phyloP scores from a whole-genome alignment of 805 yeast species.

The Wickerhamiella galacta region DNA sequence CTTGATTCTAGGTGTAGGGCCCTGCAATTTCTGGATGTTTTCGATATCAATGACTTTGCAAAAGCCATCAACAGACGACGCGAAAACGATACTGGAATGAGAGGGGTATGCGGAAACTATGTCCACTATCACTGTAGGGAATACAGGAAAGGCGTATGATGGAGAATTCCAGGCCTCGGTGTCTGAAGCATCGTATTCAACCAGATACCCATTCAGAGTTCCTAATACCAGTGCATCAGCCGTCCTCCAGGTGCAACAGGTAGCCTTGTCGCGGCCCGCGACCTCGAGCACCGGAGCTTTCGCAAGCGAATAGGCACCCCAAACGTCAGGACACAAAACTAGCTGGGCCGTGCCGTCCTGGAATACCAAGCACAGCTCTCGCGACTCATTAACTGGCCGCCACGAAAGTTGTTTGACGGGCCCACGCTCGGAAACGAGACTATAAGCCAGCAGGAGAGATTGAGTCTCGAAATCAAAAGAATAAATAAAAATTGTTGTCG shows the following conservation, averaged over 20 bases:
- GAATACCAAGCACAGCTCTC: constrained; percentile 35
- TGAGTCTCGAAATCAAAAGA: constrained; percentile 14
- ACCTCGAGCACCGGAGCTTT: constrained; percentile 13
- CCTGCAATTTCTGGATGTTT: constrained; percentile 13
- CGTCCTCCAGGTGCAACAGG: constrained; percentile 33
- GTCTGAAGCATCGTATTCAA: constrained; percentile 32
- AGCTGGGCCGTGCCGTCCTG: constrained; percentile 43
- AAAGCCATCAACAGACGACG: constrained; percentile 30
- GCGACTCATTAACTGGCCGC: constrained; percentile 22
- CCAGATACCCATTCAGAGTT: constrained; percentile 38
- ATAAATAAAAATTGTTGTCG: constrained; percentile 11
- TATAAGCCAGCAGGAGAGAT: too few relatives aligned
- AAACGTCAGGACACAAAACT: constrained; percentile 22
- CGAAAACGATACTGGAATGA: constrained; percentile 21
- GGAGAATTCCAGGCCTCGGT: constrained; percentile 16
- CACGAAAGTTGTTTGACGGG: constrained; percentile 13
- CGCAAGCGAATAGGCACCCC: background rate
- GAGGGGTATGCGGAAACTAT: constrained; percentile 24
- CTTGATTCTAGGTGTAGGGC: constrained; percentile 16
- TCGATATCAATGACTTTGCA: constrained; percentile 23
- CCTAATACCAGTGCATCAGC: constrained; percentile 36
- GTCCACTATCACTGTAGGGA: constrained; percentile 24
- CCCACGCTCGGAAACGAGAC: constrained; percentile 21
- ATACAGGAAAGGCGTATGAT: constrained; percentile 25
- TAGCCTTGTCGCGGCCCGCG: constrained; percentile 17